phyloP scores from a whole-genome alignment of 768 basidiomycete species.

The Leccinellum luteum region DNA sequence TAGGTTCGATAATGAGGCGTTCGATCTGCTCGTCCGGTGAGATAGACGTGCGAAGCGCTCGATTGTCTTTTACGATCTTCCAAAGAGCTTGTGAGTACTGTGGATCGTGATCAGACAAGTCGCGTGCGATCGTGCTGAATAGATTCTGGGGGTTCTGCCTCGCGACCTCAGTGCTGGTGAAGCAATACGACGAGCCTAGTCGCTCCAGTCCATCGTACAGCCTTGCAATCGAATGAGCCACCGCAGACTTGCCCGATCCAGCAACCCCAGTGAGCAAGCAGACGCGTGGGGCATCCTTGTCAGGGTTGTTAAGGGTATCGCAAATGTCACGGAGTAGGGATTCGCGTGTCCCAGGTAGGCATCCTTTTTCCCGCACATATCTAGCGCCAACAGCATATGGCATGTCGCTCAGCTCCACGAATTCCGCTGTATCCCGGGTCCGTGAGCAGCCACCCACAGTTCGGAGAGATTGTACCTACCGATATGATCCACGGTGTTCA shows the following conservation, averaged over 20 bases:
- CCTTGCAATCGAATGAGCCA: neutral
- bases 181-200: neutral
- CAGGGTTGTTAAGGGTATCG: neutral
- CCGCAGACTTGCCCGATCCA: neutral
- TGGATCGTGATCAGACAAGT: neutral
- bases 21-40: too few relatives aligned
- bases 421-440: neutral
- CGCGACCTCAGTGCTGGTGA: neutral
- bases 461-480: neutral
- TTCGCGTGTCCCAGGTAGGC: neutral
- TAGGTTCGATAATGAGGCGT: too few relatives aligned
- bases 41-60: too few relatives aligned
- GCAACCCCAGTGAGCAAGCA: neutral
- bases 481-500: neutral
- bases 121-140: neutral
- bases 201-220: neutral
- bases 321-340: neutral
- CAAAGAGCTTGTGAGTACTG: too few relatives aligned
- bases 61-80: too few relatives aligned
- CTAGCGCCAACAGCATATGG: neutral
- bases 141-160: neutral
- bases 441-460: neutral
- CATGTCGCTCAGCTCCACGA: neutral
- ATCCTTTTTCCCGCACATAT: neutral
- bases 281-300: neutral